Evolutionary conservation across 2,329 filamentous ascomycete genomes (phyloP), one percentile per base, ranked within the genome.

Genomic region (Aspergillus latus): DNA sequence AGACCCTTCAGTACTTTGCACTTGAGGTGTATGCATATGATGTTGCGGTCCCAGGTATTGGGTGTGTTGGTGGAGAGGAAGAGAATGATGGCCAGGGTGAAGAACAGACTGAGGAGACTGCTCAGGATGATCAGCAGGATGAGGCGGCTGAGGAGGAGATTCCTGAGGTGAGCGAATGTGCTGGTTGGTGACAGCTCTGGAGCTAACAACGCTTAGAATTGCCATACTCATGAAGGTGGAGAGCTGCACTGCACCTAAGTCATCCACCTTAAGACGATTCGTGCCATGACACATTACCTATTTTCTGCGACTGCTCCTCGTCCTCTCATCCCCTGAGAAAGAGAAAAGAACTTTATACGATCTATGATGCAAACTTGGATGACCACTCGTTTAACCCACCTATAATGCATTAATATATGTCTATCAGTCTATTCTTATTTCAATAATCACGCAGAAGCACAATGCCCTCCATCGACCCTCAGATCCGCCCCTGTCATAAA

Each of bases 1-100:
- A 88, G 60, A 79, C 81, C 0, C 75, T 89, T 42, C 84, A 88
- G 71, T 87, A 86, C 70, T 89, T 90, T 67, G 86, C 87, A 4
- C 79, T 88, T 1, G 64, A 88, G 57, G 84, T 78, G 1, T 89
- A 86, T 69, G 86, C 85, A 0, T 84, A 81, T 60, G 86, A 89
- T 58, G 78, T 89, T 63, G 83, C 83, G 6, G 75, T 83, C 4
- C 86, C 86, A 0, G 85, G 86, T 0, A 77, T 80, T 29, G 86
- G 86, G 0, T 89, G 86, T 67, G 68, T 80, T 0, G 85, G 85
- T 2, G 40, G 21, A 21, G 21, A 21, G 21, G 21, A 21, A 21
- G 21, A 21, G 8, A 15, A 63, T 30, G 40, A 64, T 15, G 48
- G 21, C 21, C 21, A 60, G 9, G 26, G 29, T 9, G 42, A 42